phyloP scores from a whole-genome alignment of 768 basidiomycete species.

The Paxillus involutus region DNA sequence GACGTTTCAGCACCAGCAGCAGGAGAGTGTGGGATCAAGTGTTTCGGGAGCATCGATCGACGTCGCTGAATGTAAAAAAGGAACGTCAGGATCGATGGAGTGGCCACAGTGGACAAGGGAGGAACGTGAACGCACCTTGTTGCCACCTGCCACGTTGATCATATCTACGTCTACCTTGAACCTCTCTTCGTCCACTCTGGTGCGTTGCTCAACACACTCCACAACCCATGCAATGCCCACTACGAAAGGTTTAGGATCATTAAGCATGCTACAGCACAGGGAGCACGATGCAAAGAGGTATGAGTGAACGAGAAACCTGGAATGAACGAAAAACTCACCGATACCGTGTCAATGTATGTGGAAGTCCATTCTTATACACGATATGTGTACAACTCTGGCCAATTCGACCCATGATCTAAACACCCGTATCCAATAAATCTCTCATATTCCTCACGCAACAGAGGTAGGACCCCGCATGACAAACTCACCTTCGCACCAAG shows the following conservation, averaged over 20 bases:
- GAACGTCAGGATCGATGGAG: neutral
- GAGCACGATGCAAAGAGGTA: neutral
- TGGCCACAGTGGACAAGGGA: neutral
- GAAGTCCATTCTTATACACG: constrained; percentile 79
- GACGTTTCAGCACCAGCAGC: constrained; percentile 7
- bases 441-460: neutral
- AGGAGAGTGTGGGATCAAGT: constrained; percentile 39
- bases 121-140: constrained; percentile 49
- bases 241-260: constrained; percentile 68
- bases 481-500: constrained; percentile 76
- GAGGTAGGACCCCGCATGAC: neutral
- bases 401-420: constrained; percentile 61
- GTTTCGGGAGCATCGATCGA: constrained; percentile 70
- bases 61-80: constrained; percentile 52
- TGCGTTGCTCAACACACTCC: constrained; percentile 72
- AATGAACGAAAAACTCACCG: constrained; percentile 41
- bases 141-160: constrained; percentile 55
- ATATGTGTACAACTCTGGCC: constrained; percentile 80
- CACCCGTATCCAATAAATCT: neutral
- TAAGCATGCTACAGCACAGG: constrained; percentile 44
- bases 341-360: constrained; percentile 72
- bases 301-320: neutral
- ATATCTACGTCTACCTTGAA: constrained; percentile 65
- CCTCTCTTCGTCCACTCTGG: constrained; percentile 60
- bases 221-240: constrained; percentile 91